Base-by-base conservation (phyloP, 306 rosid species). In the Canavalia ensiformis region DNA sequence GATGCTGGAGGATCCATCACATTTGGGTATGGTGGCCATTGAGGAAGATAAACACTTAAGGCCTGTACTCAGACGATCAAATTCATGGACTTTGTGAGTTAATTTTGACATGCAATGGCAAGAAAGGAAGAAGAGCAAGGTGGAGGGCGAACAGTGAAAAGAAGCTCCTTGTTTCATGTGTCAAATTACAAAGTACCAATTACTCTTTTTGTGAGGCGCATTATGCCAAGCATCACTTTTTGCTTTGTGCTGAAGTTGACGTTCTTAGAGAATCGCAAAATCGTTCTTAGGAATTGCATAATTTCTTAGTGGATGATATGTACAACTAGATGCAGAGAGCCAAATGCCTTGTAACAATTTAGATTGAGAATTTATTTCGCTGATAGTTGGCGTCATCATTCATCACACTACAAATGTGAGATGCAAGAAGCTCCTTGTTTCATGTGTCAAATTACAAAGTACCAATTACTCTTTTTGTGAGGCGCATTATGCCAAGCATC, bases 1-100 rank as follows among this genome's bases (percentile, higher is more conserved):
- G 90, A 73, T 87, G 91, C 46, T 90, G 77, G 91, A 90, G 54
- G 90, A 90, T 68, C 92, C 94, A 1, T 84, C 92, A 55, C 92
- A 59, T 84, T 57, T 88, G 66, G 91, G 92, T 2, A 89, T 90
- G 86, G n/a, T 89, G 51, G 73, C 88, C 6, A 78, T 89, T 0
- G 91, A 90, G 72, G 94, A 90, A 80, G 90, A 86, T 83, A 90
- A 84, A 67, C 90, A 77, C 52, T 76, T 80, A 75, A 87, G 59
- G 79, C 89, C 91, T 45, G 8, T 79, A 5, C 82, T 87, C 77
- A 87, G 50, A 78, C 83, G 94, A 82, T 90, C 94, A 13, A 79
- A 77, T 74, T 90, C 92, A 51, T 90, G 91, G 88, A 78, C 78
- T 30, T 76, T 65, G 57, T 88, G 73, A 84, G 52, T 54, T 47